Evolutionary conservation across 208 protist species (phyloP), one percentile per base, ranked within the genome.

Genomic region (Trypanosoma rangeli): DNA sequence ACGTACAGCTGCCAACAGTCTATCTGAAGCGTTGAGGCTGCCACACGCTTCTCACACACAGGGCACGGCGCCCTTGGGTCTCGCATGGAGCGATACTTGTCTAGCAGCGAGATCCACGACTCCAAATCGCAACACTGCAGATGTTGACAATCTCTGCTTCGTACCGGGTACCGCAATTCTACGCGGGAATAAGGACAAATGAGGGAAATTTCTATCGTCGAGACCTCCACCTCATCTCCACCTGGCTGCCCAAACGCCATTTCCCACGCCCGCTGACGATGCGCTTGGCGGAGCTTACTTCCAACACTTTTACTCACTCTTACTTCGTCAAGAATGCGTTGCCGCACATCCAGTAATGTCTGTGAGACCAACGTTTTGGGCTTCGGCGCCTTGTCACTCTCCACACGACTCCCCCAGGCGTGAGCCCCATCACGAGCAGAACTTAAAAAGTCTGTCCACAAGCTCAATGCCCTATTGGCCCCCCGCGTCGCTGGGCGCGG

Each of bases 71-170:
- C 92, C 16, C 72, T 84, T 16, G 89, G 89, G 58, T 97, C 92
- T 16, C 92, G 92, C 85, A 94, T 74, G 8, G 89, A 87, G 44
- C 88, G 84, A 57, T 80, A 79, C 63, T 92, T 89, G 46, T 80
- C 78, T 24, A 97, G 79, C 74, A 97, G 75, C 35, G 86, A 73
- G 62, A 94, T 75, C 89, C 92, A 97, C 48, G 89, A 94, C 28
- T 94, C 86, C 44, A 97, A 64, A 67, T 97, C 92, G 70, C 92
- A 97, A 83, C 92, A 97, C 70, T 97, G 92, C 33, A 97, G 68
- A 64, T 97, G 92, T 46, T 70, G 78, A 74, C 92, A 97, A 33
- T 86, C 73, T 29, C 60, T 62, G 78, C 92, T 93, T 42, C 92
- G 83, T 50, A 94, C 89, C 8, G 89, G 92, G 24, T 78, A 56